Conservation (phyloP, 2,329 filamentous ascomycete species). For the Zasmidium cellare region DNA sequence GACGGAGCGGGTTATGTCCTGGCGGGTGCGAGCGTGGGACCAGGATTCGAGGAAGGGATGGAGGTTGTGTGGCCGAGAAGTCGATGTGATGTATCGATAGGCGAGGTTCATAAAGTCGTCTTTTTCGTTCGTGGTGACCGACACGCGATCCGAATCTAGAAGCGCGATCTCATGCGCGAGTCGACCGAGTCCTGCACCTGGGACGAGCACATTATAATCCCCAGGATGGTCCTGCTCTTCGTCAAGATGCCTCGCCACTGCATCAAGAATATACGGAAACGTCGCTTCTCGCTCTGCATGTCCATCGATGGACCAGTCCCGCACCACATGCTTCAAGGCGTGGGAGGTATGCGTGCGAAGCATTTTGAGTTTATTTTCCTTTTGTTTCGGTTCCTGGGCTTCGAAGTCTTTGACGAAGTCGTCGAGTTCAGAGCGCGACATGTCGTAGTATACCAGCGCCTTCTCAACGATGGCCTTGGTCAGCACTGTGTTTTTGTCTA, state of each 20-base stretch:
- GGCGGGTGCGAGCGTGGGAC: constrained; percentile 68
- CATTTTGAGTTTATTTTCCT: constrained; percentile 64
- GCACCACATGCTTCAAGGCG: constrained; percentile 85
- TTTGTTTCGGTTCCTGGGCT: constrained; percentile 60
- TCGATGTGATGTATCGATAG: constrained; percentile 71
- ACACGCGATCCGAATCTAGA: constrained; percentile 58
- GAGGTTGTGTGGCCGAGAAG: constrained; percentile 63
- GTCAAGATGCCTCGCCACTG: constrained; percentile 35
- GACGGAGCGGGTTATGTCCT: constrained; percentile 27
- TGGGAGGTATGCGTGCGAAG: constrained; percentile 53
- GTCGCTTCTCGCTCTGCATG: constrained; percentile 69
- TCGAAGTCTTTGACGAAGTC: constrained; percentile 15
- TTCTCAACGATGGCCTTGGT: constrained; percentile 70
- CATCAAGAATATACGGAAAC: constrained; percentile 61
- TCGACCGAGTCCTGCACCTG: constrained; percentile 80
- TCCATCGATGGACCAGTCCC: constrained; percentile 85
- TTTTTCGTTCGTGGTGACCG: constrained; percentile 81
- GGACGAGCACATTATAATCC: constrained; percentile 67
- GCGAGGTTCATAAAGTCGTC: constrained; percentile 89
- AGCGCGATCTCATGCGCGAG: constrained; percentile 79
- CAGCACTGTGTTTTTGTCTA: constrained; percentile 78
- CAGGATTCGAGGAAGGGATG: constrained; percentile 71
- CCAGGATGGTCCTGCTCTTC: constrained; percentile 40
- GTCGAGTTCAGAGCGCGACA: constrained; percentile 14
- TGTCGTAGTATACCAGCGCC: constrained; percentile 41